These are phyloP conservation scores for Claviceps monticola DNA, from an alignment of 2,329 filamentous ascomycete genomes.

Conservation along the genomic window DNA sequence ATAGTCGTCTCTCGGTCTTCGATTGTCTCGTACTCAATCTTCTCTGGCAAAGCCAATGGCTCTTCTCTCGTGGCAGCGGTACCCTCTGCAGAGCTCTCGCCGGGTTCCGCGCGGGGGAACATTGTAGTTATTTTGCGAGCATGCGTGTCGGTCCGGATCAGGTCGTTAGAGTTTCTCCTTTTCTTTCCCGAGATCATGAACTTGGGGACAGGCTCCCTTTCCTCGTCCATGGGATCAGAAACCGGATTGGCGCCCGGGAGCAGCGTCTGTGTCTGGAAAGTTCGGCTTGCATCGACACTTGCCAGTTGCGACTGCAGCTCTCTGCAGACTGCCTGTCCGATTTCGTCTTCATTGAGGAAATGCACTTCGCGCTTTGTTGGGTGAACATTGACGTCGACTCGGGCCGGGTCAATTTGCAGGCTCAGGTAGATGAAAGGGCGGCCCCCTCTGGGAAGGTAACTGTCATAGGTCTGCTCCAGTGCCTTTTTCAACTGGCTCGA, in stretches of 20 bases:
- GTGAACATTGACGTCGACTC: slow-evolving; percentile 95
- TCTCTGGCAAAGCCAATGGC: slow-evolving; percentile 26
- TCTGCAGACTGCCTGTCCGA: slow-evolving; percentile 73
- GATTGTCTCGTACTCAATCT: slow-evolving; percentile 51
- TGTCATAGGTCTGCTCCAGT: slow-evolving; percentile 76
- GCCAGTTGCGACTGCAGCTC: slow-evolving; percentile 66
- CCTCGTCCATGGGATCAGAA: slow-evolving; percentile 14
- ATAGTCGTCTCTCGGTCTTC: slow-evolving; percentile 54
- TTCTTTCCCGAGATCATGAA: slow-evolving; percentile 24
- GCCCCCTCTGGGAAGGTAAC: slow-evolving; percentile 82
- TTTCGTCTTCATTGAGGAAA: slow-evolving; percentile 94
- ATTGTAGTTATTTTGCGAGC: slow-evolving; percentile 93
- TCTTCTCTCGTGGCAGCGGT: slow-evolving; percentile 16
- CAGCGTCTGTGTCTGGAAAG: slow-evolving; percentile 86
- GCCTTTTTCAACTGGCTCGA: slow-evolving; percentile 79
- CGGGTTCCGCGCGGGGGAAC: slow-evolving; percentile 46
- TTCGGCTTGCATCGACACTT: slow-evolving; percentile 82
- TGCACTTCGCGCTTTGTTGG: slow-evolving; percentile 95
- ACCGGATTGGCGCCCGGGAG: slow-evolving; percentile 47
- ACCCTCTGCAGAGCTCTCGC: slow-evolving; percentile 8
- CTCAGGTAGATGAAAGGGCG: slow-evolving; percentile 91
- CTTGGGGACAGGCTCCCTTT: slow-evolving; percentile 17
- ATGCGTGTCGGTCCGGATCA: slow-evolving; percentile 80
- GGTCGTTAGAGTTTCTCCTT: slow-evolving; percentile 48
- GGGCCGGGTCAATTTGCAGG: slow-evolving; percentile 78